Base-by-base conservation (phyloP, 2,329 filamentous ascomycete species). In the Fusarium sp. region DNA sequence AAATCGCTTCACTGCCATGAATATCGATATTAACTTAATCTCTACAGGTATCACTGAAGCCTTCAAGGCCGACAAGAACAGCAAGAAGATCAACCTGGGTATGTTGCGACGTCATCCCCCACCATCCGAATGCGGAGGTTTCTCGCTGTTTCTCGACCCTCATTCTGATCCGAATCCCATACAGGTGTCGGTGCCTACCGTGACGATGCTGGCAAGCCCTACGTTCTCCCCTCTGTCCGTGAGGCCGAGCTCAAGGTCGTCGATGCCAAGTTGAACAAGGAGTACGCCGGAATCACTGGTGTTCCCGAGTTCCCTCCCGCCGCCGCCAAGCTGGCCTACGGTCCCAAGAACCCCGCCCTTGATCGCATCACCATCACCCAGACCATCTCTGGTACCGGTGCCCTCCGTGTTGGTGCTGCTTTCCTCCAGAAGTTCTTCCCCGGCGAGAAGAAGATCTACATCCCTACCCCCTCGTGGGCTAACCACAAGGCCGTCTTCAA, bases 41-140 rank as follows among this genome's bases (percentile, higher is more conserved):
- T 62, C 28, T 60, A 20, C 76, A 92, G 93, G 94, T 83, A 95
- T 99, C 86, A 98, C 96, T 74, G 96, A 99, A 87, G 96, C 96
- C 71, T 99, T 96, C 93, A 99, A 98, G 90, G 95, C 95, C 85
- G 96, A 99, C 84, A 90, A 88, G 80, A 96, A 97, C 85, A 87
- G 91, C 74, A 91, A 98, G 88, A 99, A 98, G 91, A 98, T 99
- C 89, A 98, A 98, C 88, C 88, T 99, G 72, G 96, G 93, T 93
- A 86, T 81, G 89, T 79, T 65, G 60, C 59, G 70, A 60, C 63
- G 41, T 67, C 58, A 58, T 56, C 57, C 61, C 63, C 54, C 35
- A 39, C 36, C 44, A 72, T 51, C 18, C 33, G 61, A 67, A 44
- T 63, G 39, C 52, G 59, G 63, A 75, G 63, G 59, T 69, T 64